Percentiles rank a stretch among this genome's conserved stretches.
phyloP scores from a whole-genome alignment of 164 flowering plant genomes.

The Nymphaea thermarum region DNA sequence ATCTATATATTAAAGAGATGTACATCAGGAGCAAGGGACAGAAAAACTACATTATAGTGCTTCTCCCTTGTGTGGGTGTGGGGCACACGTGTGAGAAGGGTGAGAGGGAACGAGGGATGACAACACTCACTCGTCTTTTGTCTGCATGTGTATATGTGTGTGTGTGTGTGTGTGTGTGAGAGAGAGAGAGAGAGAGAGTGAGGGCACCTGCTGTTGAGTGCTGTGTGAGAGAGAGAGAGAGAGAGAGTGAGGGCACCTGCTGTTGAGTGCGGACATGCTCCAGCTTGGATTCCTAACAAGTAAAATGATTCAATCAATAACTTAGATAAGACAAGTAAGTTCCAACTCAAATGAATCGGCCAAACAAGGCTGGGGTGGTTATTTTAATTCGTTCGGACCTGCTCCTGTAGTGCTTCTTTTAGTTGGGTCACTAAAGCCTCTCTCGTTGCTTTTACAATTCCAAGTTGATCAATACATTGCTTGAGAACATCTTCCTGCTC shows the following conservation, averaged over 20 bases:
- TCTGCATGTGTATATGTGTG: neutral
- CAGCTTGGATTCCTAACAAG: slow-evolving; percentile 73
- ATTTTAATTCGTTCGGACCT: slow-evolving; percentile 31
- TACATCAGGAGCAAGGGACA: too few relatives aligned
- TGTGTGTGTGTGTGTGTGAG: too few relatives aligned
- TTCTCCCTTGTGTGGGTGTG: too few relatives aligned
- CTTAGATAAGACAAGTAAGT: neutral
- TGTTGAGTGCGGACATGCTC: slow-evolving; percentile 88
- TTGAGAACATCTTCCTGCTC: slow-evolving; percentile 63
- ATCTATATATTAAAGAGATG: too few relatives aligned
- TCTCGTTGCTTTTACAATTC: slow-evolving; percentile 63
- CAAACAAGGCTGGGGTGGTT: neutral
- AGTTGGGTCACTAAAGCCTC: slow-evolving; percentile 61
- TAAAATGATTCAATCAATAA: slow-evolving; percentile 9
- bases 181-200: slow-evolving; percentile 1
- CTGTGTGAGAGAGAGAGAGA: neutral
- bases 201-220: too few relatives aligned
- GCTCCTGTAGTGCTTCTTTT: slow-evolving; percentile 72
- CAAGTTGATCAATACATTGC: slow-evolving; percentile 72
- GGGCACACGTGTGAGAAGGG: too few relatives aligned
- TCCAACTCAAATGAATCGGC: neutral
- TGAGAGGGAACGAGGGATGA: too few relatives aligned
- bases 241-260: slow-evolving; percentile 42
- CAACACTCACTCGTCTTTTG: neutral
- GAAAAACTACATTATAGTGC: too few relatives aligned